Evolutionary conservation across 129 eudicot genomes (phyloP), one percentile per base, ranked within the genome.

Genomic region (Glebionis coronaria): DNA sequence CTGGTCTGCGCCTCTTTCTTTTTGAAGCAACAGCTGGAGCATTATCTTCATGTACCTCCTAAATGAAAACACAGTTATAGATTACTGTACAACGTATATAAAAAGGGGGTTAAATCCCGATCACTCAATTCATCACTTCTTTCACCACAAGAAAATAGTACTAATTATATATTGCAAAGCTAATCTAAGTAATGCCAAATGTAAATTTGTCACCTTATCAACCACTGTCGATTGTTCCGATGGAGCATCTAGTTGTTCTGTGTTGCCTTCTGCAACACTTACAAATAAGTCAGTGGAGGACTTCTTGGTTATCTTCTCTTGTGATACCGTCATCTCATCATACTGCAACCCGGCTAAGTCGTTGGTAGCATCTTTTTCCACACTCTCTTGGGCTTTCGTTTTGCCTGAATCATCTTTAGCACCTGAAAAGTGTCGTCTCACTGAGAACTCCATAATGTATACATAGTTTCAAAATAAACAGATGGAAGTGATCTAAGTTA

Each of bases 1-100:
- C 76, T 19, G 91, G 94, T 71, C 96, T 75, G 46, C 97, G 96
- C 80, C 94, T 82, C 77, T 69, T 79, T 67, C 79, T 80, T 68
- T 75, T 87, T 60, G 46, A 76, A 65, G 47, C 63, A 55, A 62
- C 61, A 61, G 63, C n/a, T 19, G 63, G 77, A 56, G 44, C 79
- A 57, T 61, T 82, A 57, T 49, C 74, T 65, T 73, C 80, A 27
- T 54, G 46, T 44, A 44, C 66, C 75, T 61, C 95, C 93, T 87
- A 72, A 27, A 72, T 46, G 27, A 50, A n/a, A 57, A 76, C 61
- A 78, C 19, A n/a, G 9, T 19, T 64, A 56, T 12, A 35, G 23
- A 55, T 42, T 40, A 69, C n/a, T 8, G 54, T 49, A 12, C 16
- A 13, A 7, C 9, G 6, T 35, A 35, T 5, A 35, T 35, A 35